phyloP scores from a whole-genome alignment of 2,329 filamentous ascomycete genomes.

The Pseudocercospora ulei region DNA sequence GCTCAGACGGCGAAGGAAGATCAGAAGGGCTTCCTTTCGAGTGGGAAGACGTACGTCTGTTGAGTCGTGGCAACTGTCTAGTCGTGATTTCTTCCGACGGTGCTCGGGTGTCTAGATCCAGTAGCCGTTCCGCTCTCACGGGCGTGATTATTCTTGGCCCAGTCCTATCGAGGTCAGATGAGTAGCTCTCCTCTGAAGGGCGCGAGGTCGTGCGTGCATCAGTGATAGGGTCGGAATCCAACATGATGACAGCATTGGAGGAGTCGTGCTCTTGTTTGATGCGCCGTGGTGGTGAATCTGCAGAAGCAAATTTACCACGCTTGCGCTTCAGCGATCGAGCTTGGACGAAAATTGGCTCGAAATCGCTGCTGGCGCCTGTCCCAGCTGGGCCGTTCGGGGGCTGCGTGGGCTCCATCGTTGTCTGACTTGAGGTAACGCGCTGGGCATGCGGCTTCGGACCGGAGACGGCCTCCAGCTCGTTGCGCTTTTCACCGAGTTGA shows the following conservation, averaged over 20 bases:
- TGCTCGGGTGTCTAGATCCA: conserved; percentile 18
- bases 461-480: conserved; percentile 27
- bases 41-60: conserved; percentile 20
- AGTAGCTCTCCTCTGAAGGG: conserved; percentile 32
- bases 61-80: conserved; percentile 14
- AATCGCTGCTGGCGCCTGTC: conserved; percentile 29
- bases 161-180: conserved; percentile 40
- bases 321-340: conserved; percentile 40
- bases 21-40: conserved; percentile 19
- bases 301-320: conserved; percentile 22
- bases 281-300: conserved; percentile 18
- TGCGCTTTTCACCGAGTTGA: conserved; percentile 35
- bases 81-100: conserved; percentile 20
- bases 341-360: conserved; percentile 38
- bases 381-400: conserved; percentile 8
- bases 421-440: conserved; percentile 37
- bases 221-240: conserved; percentile 35
- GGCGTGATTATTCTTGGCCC: conserved; percentile 32
- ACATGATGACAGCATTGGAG: conserved; percentile 25
- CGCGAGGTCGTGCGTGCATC: conserved; percentile 9
- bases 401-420: conserved; percentile 32
- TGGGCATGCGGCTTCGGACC: conserved; percentile 1
- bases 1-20: background rate
- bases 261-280: conserved; percentile 29
- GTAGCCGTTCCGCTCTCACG: conserved; percentile 21